These are phyloP conservation scores for Plenodomus biglobosus DNA, from an alignment of 2,329 filamentous ascomycete genomes.

Conservation along the genomic window DNA sequence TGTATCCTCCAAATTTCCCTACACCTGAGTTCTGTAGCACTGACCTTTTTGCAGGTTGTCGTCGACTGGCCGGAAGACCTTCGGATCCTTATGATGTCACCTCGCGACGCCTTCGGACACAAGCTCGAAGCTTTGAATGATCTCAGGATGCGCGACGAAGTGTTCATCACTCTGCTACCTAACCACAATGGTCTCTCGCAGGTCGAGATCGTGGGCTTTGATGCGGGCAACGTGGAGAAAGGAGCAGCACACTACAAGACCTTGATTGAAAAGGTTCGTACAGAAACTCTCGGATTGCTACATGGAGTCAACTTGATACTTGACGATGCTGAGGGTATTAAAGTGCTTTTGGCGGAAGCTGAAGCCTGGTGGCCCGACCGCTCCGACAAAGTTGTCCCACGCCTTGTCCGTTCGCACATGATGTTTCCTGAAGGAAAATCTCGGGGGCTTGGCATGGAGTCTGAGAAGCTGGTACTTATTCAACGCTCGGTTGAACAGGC, in stretches of 20 bases:
- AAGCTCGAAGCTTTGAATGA: conserved; percentile 31
- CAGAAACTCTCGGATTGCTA: conserved; percentile 11
- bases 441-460: conserved; percentile 16
- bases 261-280: conserved; percentile 22
- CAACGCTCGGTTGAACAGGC: conserved; percentile 17
- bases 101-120: conserved; percentile 31
- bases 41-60: conserved; percentile 11
- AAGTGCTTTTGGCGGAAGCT: conserved; percentile 20
- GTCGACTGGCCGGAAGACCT: conserved; percentile 31
- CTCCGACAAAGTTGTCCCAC: conserved; percentile 23
- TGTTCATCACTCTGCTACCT: conserved; percentile 28
- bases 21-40: neutral
- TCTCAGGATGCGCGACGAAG: conserved; percentile 29
- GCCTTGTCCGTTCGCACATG: conserved; percentile 15
- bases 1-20: neutral
- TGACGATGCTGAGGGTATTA: conserved; percentile 27
- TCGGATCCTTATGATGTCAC: conserved; percentile 11
- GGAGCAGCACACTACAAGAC: conserved; percentile 26
- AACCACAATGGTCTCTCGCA: conserved; percentile 7
- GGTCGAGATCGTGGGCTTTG: conserved; percentile 26
- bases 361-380: conserved; percentile 32
- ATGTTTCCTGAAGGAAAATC: conserved; percentile 27
- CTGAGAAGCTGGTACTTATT: conserved; percentile 14
- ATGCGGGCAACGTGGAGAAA: conserved; percentile 13
- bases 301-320: conserved; percentile 27